phyloP scores from a whole-genome alignment of 1,284 basidiomycete genomes.

The Melanopsichium pennsylvanicum region DNA sequence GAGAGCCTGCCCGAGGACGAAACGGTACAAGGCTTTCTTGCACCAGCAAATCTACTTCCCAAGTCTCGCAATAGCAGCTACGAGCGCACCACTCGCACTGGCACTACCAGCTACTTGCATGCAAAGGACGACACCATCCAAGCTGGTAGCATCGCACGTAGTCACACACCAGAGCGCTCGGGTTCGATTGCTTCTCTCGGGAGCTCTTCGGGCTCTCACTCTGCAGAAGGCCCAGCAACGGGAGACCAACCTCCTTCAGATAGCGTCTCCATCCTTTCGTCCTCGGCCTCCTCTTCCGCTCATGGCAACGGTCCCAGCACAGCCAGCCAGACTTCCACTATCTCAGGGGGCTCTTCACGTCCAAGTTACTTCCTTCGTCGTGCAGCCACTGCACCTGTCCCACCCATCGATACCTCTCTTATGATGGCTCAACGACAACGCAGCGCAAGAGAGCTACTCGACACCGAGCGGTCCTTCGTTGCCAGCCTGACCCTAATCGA shows the following conservation, averaged over 20 bases:
- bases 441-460: slow-evolving; percentile 55
- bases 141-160: background rate
- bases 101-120: background rate
- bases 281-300: slow-evolving; percentile 22
- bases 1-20: slow-evolving; percentile 60
- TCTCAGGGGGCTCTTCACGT: slow-evolving; percentile 29
- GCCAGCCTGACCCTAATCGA: slow-evolving; percentile 54
- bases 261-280: slow-evolving; percentile 2
- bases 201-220: slow-evolving; percentile 9
- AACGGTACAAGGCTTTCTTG: slow-evolving; percentile 38
- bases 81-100: slow-evolving; percentile 22
- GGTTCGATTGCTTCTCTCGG: slow-evolving; percentile 10
- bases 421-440: slow-evolving; percentile 41
- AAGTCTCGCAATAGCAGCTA: slow-evolving; percentile 27
- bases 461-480: slow-evolving; percentile 60
- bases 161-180: slow-evolving; percentile 5
- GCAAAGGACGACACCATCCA: slow-evolving; percentile 2
- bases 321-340: slow-evolving; percentile 27
- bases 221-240: slow-evolving; percentile 2
- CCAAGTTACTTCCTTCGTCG: slow-evolving; percentile 37
- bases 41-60: slow-evolving; percentile 7
- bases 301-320: slow-evolving; percentile 20
- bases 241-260: slow-evolving; percentile 7
- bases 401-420: slow-evolving; percentile 6
- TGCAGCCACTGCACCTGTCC: slow-evolving; percentile 27